Conservation (phyloP, 2,329 filamentous ascomycete species). For the Fusarium musae region DNA sequence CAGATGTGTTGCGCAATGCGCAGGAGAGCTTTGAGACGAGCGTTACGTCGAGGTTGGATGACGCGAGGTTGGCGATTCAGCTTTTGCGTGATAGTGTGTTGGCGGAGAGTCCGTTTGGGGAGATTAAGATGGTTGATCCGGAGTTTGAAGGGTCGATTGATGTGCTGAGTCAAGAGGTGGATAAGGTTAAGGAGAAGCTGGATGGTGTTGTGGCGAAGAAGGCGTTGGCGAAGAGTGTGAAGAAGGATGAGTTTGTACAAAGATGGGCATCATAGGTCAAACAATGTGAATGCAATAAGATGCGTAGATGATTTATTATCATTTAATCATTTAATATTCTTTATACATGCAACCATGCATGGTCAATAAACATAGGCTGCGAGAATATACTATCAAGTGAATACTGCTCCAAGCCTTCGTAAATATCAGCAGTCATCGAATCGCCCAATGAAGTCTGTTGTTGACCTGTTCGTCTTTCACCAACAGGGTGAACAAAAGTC, state of each 20-base stretch:
- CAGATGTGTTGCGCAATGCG: slow-evolving; percentile 56
- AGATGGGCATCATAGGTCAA: slow-evolving; percentile 43
- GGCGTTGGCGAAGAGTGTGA: slow-evolving; percentile 55
- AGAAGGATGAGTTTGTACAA: slow-evolving; percentile 58
- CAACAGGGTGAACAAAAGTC: slow-evolving; percentile 29
- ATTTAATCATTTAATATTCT: background rate
- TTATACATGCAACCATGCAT: slow-evolving; percentile 33
- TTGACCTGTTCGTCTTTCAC: slow-evolving; percentile 2
- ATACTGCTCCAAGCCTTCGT: slow-evolving; percentile 28
- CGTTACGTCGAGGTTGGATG: slow-evolving; percentile 56
- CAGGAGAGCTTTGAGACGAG: slow-evolving; percentile 63
- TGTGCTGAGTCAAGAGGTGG: slow-evolving; percentile 58
- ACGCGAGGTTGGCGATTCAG: slow-evolving; percentile 60
- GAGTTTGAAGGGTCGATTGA: slow-evolving; percentile 63
- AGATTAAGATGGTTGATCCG: slow-evolving; percentile 62
- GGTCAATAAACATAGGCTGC: slow-evolving; percentile 36
- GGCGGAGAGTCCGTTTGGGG: slow-evolving; percentile 61
- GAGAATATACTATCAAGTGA: slow-evolving; percentile 36
- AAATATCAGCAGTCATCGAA: slow-evolving; percentile 1
- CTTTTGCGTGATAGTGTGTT: slow-evolving; percentile 63
- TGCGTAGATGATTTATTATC: background rate
- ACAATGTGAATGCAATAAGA: no score
- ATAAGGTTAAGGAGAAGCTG: slow-evolving; percentile 53
- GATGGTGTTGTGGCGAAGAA: slow-evolving; percentile 52
- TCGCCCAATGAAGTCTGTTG: background rate